Evolutionary conservation across 805 yeast species (phyloP), one percentile per base, ranked within the genome.

Genomic region (Starmerella bacillaris): DNA sequence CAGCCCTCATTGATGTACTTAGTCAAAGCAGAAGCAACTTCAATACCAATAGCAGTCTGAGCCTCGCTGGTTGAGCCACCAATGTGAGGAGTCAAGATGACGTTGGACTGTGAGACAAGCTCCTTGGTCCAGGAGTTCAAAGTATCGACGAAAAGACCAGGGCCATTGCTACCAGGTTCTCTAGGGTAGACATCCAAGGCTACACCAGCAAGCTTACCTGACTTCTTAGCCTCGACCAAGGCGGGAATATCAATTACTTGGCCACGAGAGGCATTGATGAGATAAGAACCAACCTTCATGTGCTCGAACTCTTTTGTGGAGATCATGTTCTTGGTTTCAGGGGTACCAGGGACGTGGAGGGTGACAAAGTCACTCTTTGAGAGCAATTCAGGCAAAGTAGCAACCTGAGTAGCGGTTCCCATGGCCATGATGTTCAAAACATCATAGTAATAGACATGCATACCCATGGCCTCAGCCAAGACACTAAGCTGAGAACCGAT

Each of bases 1-100:
- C 73, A 67, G 65, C 98, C 98, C 66, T 86, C 96, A 61, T 84
- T 86, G 58, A 89, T 78, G 65, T 83, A 89, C 56, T 79, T 80
- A 45, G 84, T 67, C 51, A 89, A 67, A 27, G 93, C 74, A 31
- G 77, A 66, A 41, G 76, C 80, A 42, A 89, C 98, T 64, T 89
- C 98, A 41, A 86, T 65, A 63, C 98, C 98, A 54, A 89, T 89
- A 27, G 96, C 93, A 37, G 79, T 69, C 68, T 89, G 98, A 26
- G 98, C 98, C 66, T 89, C 98, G 61, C 86, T 96, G 32, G 98
- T 89, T 34, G 95, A 83, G 47, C 98, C 98, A 62, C 98, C 98
- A 49, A 89, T 89, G 56, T 89, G 98, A 22, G 98, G 98, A 37
- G 96, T 76, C 52, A 89, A 68, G 46, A 89, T 83, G 42, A 86